Conservation (phyloP, 257 asterid species). For the Fraxinus americana region DNA sequence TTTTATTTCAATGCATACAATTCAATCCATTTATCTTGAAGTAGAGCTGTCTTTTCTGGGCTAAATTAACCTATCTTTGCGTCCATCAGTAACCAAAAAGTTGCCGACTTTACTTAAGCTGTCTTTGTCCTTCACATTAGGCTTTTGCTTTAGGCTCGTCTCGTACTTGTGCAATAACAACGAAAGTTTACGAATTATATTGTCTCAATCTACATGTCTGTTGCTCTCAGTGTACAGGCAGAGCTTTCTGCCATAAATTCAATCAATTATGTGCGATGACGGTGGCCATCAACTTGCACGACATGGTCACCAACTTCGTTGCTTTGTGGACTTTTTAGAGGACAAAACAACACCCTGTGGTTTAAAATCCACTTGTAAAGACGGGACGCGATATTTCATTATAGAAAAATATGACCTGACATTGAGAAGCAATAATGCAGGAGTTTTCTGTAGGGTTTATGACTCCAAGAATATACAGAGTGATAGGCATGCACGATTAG, state of each 20-base stretch:
- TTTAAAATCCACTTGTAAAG: constrained; percentile 25
- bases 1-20: not conserved
- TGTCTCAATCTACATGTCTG: not conserved
- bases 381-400: constrained; percentile 11
- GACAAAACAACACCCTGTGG: constrained; percentile 1
- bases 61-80: constrained; percentile 4
- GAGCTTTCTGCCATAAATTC: not conserved
- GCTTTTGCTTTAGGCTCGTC: no score
- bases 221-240: not conserved
- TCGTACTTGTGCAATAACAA: no score
- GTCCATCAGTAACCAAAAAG: constrained; percentile 4
- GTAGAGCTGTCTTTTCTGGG: constrained; percentile 14
- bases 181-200: not conserved
- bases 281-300: constrained; percentile 20
- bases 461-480: not conserved
- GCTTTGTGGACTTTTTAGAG: not conserved
- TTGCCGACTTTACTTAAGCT: not conserved
- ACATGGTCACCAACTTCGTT: constrained; percentile 7
- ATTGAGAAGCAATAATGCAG: not conserved
- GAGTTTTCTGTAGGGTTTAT: not conserved
- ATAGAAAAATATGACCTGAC: not conserved
- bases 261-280: not conserved
- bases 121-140: no score
- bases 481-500: not conserved
- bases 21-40: constrained; percentile 15